Base-by-base conservation (phyloP, 2,329 filamentous ascomycete species). In the Zymoseptoria crescenta region DNA sequence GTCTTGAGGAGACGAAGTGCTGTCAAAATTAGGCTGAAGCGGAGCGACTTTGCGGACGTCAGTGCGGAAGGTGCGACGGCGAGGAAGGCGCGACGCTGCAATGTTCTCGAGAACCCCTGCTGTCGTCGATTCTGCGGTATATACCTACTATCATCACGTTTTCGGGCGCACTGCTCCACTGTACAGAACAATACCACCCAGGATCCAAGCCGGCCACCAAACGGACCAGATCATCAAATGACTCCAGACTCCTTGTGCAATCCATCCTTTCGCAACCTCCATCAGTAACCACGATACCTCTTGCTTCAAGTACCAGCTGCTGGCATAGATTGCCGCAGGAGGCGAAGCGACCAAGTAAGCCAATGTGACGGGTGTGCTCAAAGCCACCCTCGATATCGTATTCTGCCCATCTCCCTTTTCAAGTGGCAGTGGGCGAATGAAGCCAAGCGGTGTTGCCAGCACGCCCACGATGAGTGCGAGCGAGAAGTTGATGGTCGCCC, bases 401-500 rank as follows among this genome's bases (percentile, higher is more conserved):
- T 41, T 52, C 13, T 55, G 45, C 13, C 49, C 48, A 21, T 60
- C 56, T 20, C 20, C 51, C 8, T 48, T 49, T 8, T 28, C 21
- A 2, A 63, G 35, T 1, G 65, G 65, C 19, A 68, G 28, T 0
- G 71, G 69, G 7, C 75, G 80, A 19, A 87, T 78, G 71, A 96
- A 96, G n/a, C 85, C 87, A 13, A 97, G 79, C 0, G 93, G 93
- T 3, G 83, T 79, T 50, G 89, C 85, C 52, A 93, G 77, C 1
- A 97, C 77, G 45, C 94, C 94, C 55, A 96, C 80, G 45, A 96
- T 79, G 71, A 97, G 87, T 53, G 91, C 87, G 13, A 96, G 85
- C 2, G 88, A 91, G 79, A 99, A 99, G 76, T 99, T 99, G 55
- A 99, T 83, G 0, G 93, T 99, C 2, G 94, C 93, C 10, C 99